Evolutionary conservation across 23 red algal genomes (phyloP), one percentile per base, ranked within the genome.

Genomic region (Gracilaria gracilis): DNA sequence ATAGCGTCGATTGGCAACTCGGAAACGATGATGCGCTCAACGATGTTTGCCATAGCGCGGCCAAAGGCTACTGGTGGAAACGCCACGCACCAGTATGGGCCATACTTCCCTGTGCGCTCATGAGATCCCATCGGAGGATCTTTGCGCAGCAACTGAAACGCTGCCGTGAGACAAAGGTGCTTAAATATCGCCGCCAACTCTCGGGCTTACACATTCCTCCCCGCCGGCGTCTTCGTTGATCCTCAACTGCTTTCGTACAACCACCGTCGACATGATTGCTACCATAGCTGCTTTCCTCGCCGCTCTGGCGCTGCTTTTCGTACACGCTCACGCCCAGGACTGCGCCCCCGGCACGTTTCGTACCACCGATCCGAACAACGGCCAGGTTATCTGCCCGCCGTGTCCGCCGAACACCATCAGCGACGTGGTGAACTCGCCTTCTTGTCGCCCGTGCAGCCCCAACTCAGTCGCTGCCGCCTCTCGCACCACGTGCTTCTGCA

Each of bases 341-440:
- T 77, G 72, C 34, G 23, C 38, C 20, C 72, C 72, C 0, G 72
- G 72, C 23, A 49, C 46, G 4, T 77, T 77, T 35, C 72, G 72
- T 31, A 77, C 72, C 5, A 77, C 72, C 42, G 72, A 77, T 51
- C 72, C 72, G 31, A 31, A 7, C 36, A 46, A 40, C 42, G 38
- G 40, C n/a, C 40, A 46, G 9, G 40, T 51, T 4, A 77, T 77
- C 31, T 77, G 72, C 20, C 40, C 72, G 2, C 72, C 72, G 5
- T 77, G 72, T 35, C 72, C 72, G 42, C 40, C 72, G 11, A 51
- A 46, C 42, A 77, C 72, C 14, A 49, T 77, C 72, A 77, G 72
- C 39, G 72, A 77, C 17, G 46, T 3, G 40, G 19, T 20, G 0
- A 51, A 77, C 42, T 46, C 72, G 23, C 40, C 42, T 27, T 48